phyloP scores from a whole-genome alignment of 345 rosid species.

The Microcos paniculata region DNA sequence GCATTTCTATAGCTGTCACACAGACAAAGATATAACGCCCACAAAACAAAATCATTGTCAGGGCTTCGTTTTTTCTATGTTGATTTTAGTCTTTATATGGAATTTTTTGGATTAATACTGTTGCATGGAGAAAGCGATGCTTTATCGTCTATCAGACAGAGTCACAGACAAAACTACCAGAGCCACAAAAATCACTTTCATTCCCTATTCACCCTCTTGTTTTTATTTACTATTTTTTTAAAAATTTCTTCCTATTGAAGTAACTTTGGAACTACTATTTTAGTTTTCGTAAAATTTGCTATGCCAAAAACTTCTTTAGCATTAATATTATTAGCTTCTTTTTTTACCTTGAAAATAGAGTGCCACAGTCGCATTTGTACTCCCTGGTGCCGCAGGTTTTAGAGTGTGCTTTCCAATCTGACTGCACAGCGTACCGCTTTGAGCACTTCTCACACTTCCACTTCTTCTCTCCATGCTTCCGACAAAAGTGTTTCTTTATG shows the following conservation, averaged over 20 bases:
- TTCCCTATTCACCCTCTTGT: conserved; percentile 8
- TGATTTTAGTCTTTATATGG: conserved; percentile 5
- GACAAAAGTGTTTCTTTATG: conserved; percentile 89
- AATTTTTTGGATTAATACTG: conserved; percentile 1
- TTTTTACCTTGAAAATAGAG: conserved; percentile 78
- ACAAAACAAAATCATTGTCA: conserved; percentile 12
- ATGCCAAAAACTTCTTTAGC: not conserved
- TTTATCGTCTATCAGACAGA: conserved; percentile 15
- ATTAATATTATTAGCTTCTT: no score
- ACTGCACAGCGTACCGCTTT: conserved; percentile 93
- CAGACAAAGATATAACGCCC: conserved; percentile 11
- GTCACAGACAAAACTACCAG: conserved; percentile 4
- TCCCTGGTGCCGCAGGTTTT: conserved; percentile 97
- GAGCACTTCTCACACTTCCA: conserved; percentile 98
- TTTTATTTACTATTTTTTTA: no score
- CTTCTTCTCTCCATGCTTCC: conserved; percentile 97
- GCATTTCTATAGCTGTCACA: not conserved
- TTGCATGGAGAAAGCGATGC: conserved; percentile 19
- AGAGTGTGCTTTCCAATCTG: conserved; percentile 98
- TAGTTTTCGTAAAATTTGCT: not conserved
- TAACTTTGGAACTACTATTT: not conserved
- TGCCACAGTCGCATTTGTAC: conserved; percentile 95
- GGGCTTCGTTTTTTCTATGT: not conserved
- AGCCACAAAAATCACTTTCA: conserved; percentile 20
- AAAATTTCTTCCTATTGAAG: not conserved